Base-by-base conservation (phyloP, 164 flowering plant genomes). In the Magnolia changhungtana region DNA sequence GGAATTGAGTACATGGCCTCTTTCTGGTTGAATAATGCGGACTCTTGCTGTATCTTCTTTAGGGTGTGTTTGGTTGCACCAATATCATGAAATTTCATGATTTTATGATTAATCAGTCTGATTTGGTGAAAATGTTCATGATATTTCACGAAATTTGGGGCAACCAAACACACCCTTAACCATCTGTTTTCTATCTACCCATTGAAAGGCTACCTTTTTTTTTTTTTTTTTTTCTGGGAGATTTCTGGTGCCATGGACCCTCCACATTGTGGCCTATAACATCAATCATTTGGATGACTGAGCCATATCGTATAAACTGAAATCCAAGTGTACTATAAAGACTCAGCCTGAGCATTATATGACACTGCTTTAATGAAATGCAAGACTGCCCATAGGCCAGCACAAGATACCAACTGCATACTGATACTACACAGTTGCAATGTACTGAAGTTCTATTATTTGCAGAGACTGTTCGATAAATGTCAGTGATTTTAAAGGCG, bases 401-500 rank as follows among this genome's bases (percentile, higher is more conserved):
- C 37, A 11, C 68, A 21, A 29, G 24, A 65, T 65, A 23, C 24
- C 24, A 65, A 65, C 29, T 65, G 13, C 68, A 24, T 29, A 8
- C 18, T 68, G n/a, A 24, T 9, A 7, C 8, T 19, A 68, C 18
- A 11, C 4, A 55, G 61, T 8, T 21, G 9, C 19, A 8, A 31
- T 37, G 71, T 31, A 68, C 71, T 68, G 71, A 68, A 68, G 50
- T 68, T 31, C 19, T 24, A 14, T 31, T 31, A n/a, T 80, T 31
- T 76, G 49, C 93, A 96, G 99, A 20, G 83, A 85, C 18, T 93
- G 95, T 83, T 87, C 91, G 0, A 64, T 93, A 31, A 87, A 84
- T 78, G 81, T 96, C 63, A 78, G 59, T 76, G 89, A 92, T 50
- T 68, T 87, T 27, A 84, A 88, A 86, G 91, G 83, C 80, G 92